Conservation (phyloP, 352 stramenopile genomes). For the Phytophthora colocasiae region DNA sequence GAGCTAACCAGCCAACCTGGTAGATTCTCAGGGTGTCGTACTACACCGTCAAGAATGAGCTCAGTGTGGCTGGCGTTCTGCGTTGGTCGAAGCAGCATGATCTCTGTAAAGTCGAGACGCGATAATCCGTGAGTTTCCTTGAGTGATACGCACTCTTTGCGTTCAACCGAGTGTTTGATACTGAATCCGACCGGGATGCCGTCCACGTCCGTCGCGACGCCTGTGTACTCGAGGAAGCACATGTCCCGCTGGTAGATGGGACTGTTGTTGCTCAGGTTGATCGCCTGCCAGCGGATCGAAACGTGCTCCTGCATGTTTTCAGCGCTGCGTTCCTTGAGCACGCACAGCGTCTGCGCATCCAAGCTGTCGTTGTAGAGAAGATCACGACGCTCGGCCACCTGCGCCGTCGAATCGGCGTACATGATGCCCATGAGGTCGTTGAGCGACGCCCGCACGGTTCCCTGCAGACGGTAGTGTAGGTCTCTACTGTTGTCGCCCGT, state of each 20-base stretch:
- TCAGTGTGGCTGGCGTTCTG: constrained; percentile 59
- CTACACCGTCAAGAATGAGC: constrained; percentile 57
- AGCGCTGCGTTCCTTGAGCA: constrained; percentile 54
- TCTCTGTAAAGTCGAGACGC: constrained; percentile 57
- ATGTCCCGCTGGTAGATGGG: constrained; percentile 66
- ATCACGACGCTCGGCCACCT: constrained; percentile 51
- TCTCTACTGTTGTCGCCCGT: constrained; percentile 42
- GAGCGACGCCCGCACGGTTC: constrained; percentile 57
- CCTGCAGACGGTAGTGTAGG: constrained; percentile 66
- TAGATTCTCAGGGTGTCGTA: constrained; percentile 48
- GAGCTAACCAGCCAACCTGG: constrained; percentile 47
- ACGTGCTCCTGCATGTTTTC: constrained; percentile 68
- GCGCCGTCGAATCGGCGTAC: constrained; percentile 56
- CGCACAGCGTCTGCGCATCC: constrained; percentile 65
- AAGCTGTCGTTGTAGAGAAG: constrained; percentile 66
- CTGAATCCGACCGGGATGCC: constrained; percentile 67
- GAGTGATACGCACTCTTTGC: constrained; percentile 66
- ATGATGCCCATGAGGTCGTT: constrained; percentile 71
- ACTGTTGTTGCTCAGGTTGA: constrained; percentile 58
- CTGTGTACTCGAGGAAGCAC: constrained; percentile 79
- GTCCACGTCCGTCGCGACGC: constrained; percentile 63
- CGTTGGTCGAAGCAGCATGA: constrained; percentile 54
- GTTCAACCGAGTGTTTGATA: constrained; percentile 62
- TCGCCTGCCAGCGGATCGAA: constrained; percentile 75
- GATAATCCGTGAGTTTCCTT: constrained; percentile 66